These are phyloP conservation scores for Mucor ambiguus DNA, from an alignment of 371 early-diverging fungal species.

Conservation along the genomic window DNA sequence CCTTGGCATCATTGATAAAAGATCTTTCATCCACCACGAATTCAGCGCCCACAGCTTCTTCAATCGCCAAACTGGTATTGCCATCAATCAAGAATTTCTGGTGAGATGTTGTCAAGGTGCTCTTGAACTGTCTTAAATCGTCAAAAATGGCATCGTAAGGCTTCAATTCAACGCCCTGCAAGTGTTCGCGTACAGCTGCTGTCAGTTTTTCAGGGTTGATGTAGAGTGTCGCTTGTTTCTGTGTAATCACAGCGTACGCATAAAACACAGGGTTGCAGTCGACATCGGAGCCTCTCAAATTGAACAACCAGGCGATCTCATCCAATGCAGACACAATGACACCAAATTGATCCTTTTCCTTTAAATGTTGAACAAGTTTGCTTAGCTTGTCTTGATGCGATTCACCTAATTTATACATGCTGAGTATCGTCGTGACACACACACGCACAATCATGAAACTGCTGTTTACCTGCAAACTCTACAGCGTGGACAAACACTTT, in stretches of 20 bases:
- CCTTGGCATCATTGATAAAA: slow-evolving; percentile 80
- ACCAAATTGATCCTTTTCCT: slow-evolving; percentile 66
- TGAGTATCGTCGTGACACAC: not conserved
- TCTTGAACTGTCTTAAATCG: slow-evolving; percentile 51
- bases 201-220: slow-evolving; percentile 77
- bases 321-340: slow-evolving; percentile 87
- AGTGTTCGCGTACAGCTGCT: slow-evolving; percentile 62
- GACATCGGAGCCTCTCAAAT: slow-evolving; percentile 98
- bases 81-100: slow-evolving; percentile 58
- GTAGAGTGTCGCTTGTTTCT: slow-evolving; percentile 72
- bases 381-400: slow-evolving; percentile 61
- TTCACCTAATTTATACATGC: slow-evolving; percentile 22
- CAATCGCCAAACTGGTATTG: slow-evolving; percentile 72
- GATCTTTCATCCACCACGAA: slow-evolving; percentile 62
- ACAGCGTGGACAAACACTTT: slow-evolving; percentile 66
- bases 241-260: slow-evolving; percentile 85
- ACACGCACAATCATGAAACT: not conserved
- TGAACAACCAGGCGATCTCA: slow-evolving; percentile 97
- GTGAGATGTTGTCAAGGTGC: slow-evolving; percentile 18
- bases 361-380: slow-evolving; percentile 58
- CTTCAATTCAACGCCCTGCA: slow-evolving; percentile 64
- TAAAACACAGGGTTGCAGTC: slow-evolving; percentile 98
- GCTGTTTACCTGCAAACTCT: slow-evolving; percentile 68
- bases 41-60: slow-evolving; percentile 58
- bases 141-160: slow-evolving; percentile 84